A percentile compares a stretch with the other conserved stretches of the same genome.
These are phyloP conservation scores for Phytophthora constricta DNA, from an alignment of 352 stramenopile genomes.

Conservation along the genomic window DNA sequence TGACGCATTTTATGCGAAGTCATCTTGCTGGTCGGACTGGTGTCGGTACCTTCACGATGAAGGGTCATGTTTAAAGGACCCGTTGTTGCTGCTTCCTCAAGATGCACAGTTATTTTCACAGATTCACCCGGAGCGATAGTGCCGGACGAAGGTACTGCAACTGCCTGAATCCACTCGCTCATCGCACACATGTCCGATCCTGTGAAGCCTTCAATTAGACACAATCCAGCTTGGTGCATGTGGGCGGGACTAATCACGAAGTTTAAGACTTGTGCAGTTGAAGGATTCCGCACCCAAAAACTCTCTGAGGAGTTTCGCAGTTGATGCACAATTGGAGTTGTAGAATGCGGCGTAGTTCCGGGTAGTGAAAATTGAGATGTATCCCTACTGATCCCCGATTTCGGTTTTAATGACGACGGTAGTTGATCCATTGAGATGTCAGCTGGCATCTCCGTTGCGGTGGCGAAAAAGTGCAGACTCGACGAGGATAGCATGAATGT, in stretches of 20 bases:
- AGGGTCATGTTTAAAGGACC: conserved; percentile 22
- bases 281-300: conserved; percentile 87
- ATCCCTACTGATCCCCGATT: conserved; percentile 46
- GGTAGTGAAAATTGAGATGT: conserved; percentile 32
- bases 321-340: conserved; percentile 55
- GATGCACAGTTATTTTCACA: conserved; percentile 78
- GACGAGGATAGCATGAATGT: conserved; percentile 85
- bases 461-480: conserved; percentile 82
- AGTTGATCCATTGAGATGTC: conserved; percentile 58
- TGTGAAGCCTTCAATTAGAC: conserved; percentile 63
- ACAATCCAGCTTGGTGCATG: conserved; percentile 72
- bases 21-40: conserved; percentile 37
- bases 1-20: conserved; percentile 77
- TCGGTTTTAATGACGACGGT: conserved; percentile 50
- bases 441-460: conserved; percentile 56
- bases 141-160: conserved; percentile 73
- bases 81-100: conserved; percentile 65
- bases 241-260: conserved; percentile 74
- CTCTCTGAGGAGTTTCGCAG: conserved; percentile 73
- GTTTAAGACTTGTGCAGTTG: conserved; percentile 64
- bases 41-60: conserved; percentile 40
- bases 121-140: conserved; percentile 75
- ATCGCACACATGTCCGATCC: conserved; percentile 75
- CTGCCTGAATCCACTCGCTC: conserved; percentile 78
- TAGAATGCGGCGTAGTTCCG: conserved; percentile 24